Base-by-base conservation (phyloP, 148 eudicot genomes). In the Camellia japonica region DNA sequence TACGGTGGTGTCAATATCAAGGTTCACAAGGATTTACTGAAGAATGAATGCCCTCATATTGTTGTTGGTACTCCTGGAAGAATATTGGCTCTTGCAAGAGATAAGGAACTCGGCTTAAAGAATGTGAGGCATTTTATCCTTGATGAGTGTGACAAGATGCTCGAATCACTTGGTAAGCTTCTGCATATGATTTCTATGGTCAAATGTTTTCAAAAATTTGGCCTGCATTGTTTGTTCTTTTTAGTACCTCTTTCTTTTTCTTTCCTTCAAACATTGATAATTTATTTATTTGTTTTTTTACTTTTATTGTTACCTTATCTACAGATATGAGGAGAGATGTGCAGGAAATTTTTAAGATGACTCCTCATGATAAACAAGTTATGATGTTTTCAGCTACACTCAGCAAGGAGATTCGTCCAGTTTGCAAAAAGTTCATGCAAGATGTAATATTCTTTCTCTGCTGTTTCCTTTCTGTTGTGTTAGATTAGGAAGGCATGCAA, bases 11-110 rank as follows among this genome's bases (percentile, higher is more conserved):
- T 89, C 70, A 89, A 87, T 73, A 81, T 87, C 70, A 89, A 87
- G 76, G 64, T 80, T 72, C 92, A 89, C 82, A 89, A 83, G 77
- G 92, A 89, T 68, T 78, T 89, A 54, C 76, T 89, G 78, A 89
- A 89, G 80, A 87, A 87, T 84, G 91, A 89, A 73, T 89, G 91
- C 77, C 91, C 91, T 72, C 89, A 89, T 81, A 85, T 89, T 84
- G 91, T 89, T 11, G 91, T 89, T 82, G 91, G 91, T 51, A 89
- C 91, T 0, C 91, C 91, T 60, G 91, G 91, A 66, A 85, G 91
- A 70, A 71, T 89, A 49, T 74, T 89, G 81, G 91, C 83, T 54
- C 85, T 89, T 46, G 88, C 90, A 44, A 83, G 91, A 73, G 91
- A 87, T 16, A 89, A 89, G 79, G 89, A 87, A 20, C 88, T 89